A percentile compares a stretch with the other conserved stretches of the same genome.
phyloP scores from a whole-genome alignment of 805 yeast genomes.

The Saccharomycopsis fermentans region DNA sequence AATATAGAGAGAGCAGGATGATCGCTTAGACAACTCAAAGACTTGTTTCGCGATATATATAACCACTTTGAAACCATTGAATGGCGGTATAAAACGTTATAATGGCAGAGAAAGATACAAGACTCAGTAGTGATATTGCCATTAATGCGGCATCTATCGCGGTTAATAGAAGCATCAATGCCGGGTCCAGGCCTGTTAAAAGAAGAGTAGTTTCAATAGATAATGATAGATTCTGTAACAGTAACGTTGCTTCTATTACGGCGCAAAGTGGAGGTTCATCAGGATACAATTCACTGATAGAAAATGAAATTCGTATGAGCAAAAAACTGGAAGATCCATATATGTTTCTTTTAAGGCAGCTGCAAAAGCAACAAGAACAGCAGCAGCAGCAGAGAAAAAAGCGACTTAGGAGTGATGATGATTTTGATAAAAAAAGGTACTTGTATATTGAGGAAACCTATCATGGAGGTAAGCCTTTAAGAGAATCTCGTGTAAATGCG shows the following conservation, averaged over 20 bases:
- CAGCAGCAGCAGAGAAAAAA: background rate
- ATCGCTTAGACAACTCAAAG: too few relatives aligned
- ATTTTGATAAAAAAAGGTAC: background rate
- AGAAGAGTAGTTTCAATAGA: background rate
- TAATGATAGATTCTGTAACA: background rate
- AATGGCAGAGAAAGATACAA: background rate
- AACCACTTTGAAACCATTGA: background rate
- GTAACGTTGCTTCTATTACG: background rate
- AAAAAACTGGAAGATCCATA: conserved; percentile 1
- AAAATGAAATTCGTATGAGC: background rate
- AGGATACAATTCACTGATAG: conserved; percentile 1
- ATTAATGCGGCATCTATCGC: background rate
- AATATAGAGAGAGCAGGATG: too few relatives aligned
- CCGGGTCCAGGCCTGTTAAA: background rate
- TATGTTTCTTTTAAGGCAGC: background rate
- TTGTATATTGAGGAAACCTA: background rate
- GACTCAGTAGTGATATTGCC: background rate
- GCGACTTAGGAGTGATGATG: background rate
- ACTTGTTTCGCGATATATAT: too few relatives aligned
- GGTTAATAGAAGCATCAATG: background rate
- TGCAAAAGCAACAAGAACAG: background rate
- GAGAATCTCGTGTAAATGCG: conserved; percentile 1
- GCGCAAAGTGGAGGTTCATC: conserved; percentile 1
- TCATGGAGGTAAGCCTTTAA: conserved; percentile 1
- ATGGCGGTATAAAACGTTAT: background rate